A percentile compares a stretch with the other conserved stretches of the same genome.
These are phyloP conservation scores for Globisporangium camurandrum DNA, from an alignment of 352 stramenopile genomes.

Conservation along the genomic window DNA sequence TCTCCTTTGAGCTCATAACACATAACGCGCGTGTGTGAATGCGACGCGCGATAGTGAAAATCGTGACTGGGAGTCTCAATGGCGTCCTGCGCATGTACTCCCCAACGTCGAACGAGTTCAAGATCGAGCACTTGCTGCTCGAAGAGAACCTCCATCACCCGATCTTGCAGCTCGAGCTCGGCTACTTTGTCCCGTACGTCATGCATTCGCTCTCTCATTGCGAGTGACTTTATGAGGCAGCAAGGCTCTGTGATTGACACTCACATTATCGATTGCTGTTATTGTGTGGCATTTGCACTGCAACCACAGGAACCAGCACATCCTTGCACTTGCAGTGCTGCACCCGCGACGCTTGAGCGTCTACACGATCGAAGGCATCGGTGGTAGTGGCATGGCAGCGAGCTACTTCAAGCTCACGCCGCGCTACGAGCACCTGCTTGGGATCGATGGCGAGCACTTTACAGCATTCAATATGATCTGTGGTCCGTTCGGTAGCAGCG, in stretches of 20 bases:
- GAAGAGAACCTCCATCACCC: constrained; percentile 81
- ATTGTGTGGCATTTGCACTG: background rate
- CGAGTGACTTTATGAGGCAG: background rate
- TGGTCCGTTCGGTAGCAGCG: constrained; percentile 59
- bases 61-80: constrained; percentile 84
- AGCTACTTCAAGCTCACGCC: constrained; percentile 81
- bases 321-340: constrained; percentile 76
- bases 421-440: constrained; percentile 82
- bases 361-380: constrained; percentile 73
- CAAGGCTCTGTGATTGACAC: too few relatives aligned
- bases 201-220: background rate
- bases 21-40: too few relatives aligned
- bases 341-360: constrained; percentile 75
- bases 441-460: constrained; percentile 86
- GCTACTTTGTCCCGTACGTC: constrained; percentile 80
- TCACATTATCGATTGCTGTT: too few relatives aligned
- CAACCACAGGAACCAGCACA: constrained; percentile 34
- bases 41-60: constrained; percentile 77
- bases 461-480: constrained; percentile 87
- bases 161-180: constrained; percentile 82
- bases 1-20: too few relatives aligned
- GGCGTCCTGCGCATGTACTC: constrained; percentile 83
- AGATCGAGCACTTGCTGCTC: constrained; percentile 85
- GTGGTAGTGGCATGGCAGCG: constrained; percentile 60
- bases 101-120: constrained; percentile 74